Conservation (phyloP, 805 yeast genomes). For the Yarrowia osloensis region DNA sequence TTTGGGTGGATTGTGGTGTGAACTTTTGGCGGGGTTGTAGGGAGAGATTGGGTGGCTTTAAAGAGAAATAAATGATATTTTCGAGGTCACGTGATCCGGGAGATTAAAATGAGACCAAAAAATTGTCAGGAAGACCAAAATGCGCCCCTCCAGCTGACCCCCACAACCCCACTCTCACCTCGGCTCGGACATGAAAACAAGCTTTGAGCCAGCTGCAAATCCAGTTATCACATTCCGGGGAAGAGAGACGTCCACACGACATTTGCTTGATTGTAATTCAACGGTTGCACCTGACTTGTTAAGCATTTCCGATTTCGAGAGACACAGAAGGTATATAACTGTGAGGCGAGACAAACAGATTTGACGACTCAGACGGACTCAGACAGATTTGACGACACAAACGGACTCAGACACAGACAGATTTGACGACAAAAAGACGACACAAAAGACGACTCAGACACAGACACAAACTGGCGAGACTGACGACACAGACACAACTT, state of each 20-base stretch:
- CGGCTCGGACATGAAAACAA: conserved; percentile 4
- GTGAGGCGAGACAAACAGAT: no score
- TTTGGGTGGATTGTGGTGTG: not conserved
- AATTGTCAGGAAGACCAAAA: no score
- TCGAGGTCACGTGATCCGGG: not conserved
- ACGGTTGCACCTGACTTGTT: not conserved
- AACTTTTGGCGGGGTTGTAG: not conserved
- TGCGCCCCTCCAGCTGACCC: not conserved
- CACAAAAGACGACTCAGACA: no score
- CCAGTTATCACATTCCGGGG: conserved; percentile 31
- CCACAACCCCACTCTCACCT: conserved; percentile 16
- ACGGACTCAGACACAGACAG: no score
- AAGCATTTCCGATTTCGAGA: no score
- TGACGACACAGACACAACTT: no score
- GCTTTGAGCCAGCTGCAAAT: not conserved
- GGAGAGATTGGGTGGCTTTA: not conserved
- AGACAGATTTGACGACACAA: not conserved
- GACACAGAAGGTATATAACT: no score
- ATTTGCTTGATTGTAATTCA: not conserved
- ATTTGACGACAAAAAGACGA: no score
- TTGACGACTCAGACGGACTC: no score
- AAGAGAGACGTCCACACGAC: conserved; percentile 21
- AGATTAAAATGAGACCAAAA: not conserved
- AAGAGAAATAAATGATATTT: not conserved
- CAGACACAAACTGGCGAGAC: no score